Evolutionary conservation across 108 stramenopile genomes (phyloP).

Genomic region (Cyclotella atomus): DNA sequence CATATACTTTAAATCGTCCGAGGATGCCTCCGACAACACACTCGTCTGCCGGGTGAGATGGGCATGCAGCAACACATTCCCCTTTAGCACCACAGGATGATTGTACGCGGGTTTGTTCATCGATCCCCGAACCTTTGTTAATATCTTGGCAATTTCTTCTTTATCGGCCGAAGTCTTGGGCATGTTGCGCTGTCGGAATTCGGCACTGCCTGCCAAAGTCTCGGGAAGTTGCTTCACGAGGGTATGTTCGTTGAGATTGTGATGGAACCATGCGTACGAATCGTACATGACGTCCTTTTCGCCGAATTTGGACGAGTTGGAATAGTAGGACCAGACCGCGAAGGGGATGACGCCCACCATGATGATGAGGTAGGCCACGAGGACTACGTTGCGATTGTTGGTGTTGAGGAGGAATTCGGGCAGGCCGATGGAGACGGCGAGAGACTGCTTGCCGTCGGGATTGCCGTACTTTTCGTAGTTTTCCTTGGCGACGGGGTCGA

Average conservation of each 20-base stretch:
- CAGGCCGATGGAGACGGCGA: conserved; percentile 96
- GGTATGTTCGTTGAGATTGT: conserved; percentile 82
- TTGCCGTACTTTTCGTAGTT: conserved; percentile 98
- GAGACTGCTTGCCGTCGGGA: conserved; percentile 97
- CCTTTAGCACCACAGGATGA: conserved; percentile 89
- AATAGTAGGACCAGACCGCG: conserved; percentile 92
- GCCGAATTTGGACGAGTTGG: conserved; percentile 93
- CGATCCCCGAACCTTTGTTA: conserved; percentile 52
- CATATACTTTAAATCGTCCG: conserved; percentile 88
- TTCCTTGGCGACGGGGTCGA: conserved; percentile 85
- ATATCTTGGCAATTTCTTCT: conserved; percentile 59
- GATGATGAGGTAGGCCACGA: conserved; percentile 92
- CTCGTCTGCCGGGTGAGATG: conserved; percentile 80
- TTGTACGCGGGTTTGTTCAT: conserved; percentile 95
- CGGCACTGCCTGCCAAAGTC: conserved; percentile 85
- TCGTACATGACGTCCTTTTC: conserved; percentile 99
- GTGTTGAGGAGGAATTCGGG: conserved; percentile 93
- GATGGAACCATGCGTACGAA: conserved; percentile 94
- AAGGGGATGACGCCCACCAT: conserved; percentile 97
- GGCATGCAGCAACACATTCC: conserved; percentile 95
- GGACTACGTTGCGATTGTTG: conserved; percentile 90
- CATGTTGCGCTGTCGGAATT: conserved; percentile 86
- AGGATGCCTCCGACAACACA: conserved; percentile 39
- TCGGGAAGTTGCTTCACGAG: conserved; percentile 82
- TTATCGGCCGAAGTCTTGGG: conserved; percentile 70